Conservation (phyloP, 2,329 filamentous ascomycete genomes). For the Teratosphaeriaceae sp. region DNA sequence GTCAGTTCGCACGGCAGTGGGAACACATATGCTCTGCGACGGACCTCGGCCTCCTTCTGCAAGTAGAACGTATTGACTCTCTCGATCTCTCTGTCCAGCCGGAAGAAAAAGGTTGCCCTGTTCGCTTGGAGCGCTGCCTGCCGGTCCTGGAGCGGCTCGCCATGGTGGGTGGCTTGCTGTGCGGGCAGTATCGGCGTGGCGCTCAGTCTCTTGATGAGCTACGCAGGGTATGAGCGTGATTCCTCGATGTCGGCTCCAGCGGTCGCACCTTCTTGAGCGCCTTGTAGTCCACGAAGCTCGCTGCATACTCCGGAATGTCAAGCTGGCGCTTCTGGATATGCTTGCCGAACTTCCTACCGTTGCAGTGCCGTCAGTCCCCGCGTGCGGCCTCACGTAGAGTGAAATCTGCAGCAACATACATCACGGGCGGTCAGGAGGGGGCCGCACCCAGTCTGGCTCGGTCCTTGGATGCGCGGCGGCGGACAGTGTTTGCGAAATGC, state of each 20-base stretch:
- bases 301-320: conserved; percentile 97
- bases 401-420: no score
- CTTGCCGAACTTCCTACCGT: conserved; percentile 98
- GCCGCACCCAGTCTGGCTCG: no score
- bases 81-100: conserved; percentile 92
- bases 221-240: conserved; percentile 18
- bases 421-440: no score
- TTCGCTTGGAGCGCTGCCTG: conserved; percentile 90
- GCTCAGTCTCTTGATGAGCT: conserved; percentile 98
- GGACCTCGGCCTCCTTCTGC: conserved; percentile 94
- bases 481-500: no score
- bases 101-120: conserved; percentile 98
- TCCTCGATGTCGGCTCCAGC: background rate
- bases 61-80: conserved; percentile 98
- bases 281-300: conserved; percentile 99
- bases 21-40: conserved; percentile 22
- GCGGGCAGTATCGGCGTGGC: conserved; percentile 78
- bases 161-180: conserved; percentile 53
- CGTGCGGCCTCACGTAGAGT: no score
- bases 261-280: conserved; percentile 83
- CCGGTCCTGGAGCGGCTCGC: conserved; percentile 56
- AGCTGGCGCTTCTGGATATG: conserved; percentile 98
- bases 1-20: conserved; percentile 4
- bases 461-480: no score
- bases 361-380: no score